Base-by-base conservation (phyloP, 2,329 filamentous ascomycete species). In the Sporothrix mexicana region DNA sequence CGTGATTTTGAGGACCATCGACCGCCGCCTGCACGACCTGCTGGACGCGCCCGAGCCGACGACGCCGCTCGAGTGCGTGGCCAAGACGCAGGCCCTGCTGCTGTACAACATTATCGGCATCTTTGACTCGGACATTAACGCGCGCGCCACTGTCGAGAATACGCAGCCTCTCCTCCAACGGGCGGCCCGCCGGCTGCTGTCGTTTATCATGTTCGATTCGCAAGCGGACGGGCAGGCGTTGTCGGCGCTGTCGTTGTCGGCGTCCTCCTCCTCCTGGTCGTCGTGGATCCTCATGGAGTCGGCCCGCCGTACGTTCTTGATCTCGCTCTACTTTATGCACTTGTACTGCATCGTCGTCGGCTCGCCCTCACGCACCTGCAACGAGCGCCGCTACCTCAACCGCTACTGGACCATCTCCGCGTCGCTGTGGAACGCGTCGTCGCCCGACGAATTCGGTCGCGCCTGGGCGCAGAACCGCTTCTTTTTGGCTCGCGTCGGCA, bases 251-350 rank as follows among this genome's bases (percentile, higher is more conserved):
- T n/a, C 10, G n/a, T n/a, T n/a, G n/a, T n/a, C n/a, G n/a, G n/a
- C n/a, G n/a, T n/a, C n/a, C n/a, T n/a, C n/a, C n/a, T n/a, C n/a
- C n/a, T n/a, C n/a, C n/a, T 90, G 87, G 87, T 77, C 79, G 8
- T 80, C 81, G 1, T 90, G 85, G 85, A 79, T 87, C 2, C 80
- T 88, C 23, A 82, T 87, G 12, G 87, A 90, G 76, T 88, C 86
- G 0, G 80, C 84, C 0, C 82, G 87, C 2, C 84, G 87, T 17
- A 89, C 87, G 0, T 80, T 86, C 0, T 78, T 89, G 1, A 80
- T 86, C 13, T 77, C 83, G 0, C 85, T 85, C 74, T 87, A 85
- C 59, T 81, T 88, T 70, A 69, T 82, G 20, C 80, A 83, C 64
- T 74, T 78, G 13, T 82, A 83, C 73, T 78, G 80, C 1, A 74